Evolutionary conservation across 345 rosid species (phyloP).

Genomic region (Moricandia arvensis): DNA sequence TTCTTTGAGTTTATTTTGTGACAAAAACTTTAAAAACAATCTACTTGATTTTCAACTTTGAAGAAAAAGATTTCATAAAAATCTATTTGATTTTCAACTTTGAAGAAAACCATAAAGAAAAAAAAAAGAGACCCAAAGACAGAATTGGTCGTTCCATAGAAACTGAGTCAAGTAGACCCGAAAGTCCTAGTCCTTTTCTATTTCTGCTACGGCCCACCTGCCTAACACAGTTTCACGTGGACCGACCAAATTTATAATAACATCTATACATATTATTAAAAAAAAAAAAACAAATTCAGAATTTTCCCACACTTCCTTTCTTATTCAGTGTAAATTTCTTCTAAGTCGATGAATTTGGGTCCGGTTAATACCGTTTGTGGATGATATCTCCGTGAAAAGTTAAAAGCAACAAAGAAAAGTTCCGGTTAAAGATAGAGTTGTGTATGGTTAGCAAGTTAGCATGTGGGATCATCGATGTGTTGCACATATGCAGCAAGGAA

Average conservation of each 20-base stretch:
- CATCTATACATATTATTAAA: no score
- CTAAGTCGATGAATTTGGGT: not conserved
- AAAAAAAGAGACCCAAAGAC: conserved; percentile 4
- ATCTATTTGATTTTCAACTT: not conserved
- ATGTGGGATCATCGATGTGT: not conserved
- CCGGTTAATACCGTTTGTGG: not conserved
- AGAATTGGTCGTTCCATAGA: conserved; percentile 15
- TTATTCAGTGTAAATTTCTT: not conserved
- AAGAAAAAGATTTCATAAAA: no score
- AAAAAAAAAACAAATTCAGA: no score
- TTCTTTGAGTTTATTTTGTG: no score
- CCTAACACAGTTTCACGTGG: conserved; percentile 26
- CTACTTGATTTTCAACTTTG: no score
- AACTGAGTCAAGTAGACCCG: conserved; percentile 33
- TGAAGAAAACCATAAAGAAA: not conserved
- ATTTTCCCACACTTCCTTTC: not conserved
- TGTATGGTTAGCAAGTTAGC: not conserved
- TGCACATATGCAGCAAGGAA: not conserved
- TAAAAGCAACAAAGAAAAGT: not conserved
- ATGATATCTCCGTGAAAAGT: not conserved
- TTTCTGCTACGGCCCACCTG: conserved; percentile 36
- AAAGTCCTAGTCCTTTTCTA: not conserved
- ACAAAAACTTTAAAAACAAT: no score
- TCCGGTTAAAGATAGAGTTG: not conserved
- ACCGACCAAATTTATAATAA: conserved; percentile 8